Conservation (phyloP, 2,329 filamentous ascomycete species). For the Epichloe festucae region DNA sequence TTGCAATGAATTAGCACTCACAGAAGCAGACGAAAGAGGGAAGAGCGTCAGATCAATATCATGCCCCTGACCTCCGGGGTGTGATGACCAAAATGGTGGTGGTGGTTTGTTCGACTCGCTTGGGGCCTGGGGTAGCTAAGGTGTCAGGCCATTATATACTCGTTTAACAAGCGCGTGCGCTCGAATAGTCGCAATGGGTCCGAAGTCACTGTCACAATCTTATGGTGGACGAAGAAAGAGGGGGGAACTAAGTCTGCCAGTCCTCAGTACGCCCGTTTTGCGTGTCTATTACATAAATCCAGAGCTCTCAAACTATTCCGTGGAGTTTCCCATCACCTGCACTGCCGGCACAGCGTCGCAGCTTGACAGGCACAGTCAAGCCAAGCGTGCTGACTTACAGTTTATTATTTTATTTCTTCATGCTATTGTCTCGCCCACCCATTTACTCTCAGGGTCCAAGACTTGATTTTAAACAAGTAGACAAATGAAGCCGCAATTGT, state of each 20-base stretch:
- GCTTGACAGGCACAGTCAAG: neutral
- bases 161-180: too few species aligned
- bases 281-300: constrained; percentile 8
- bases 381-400: neutral
- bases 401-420: neutral
- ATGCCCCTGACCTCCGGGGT: too few species aligned
- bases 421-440: neutral
- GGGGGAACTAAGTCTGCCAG: neutral
- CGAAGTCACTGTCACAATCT: neutral
- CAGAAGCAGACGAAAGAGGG: too few species aligned
- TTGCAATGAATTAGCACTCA: too few species aligned
- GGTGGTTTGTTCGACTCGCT: too few species aligned
- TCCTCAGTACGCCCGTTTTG: constrained; percentile 5
- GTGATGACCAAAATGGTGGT: too few species aligned
- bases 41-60: too few species aligned
- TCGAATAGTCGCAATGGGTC: too few species aligned
- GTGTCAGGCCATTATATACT: too few species aligned
- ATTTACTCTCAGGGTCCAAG: neutral
- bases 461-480: constrained; percentile 1
- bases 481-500: neutral
- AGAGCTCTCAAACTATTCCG: constrained; percentile 3
- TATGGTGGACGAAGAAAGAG: neutral
- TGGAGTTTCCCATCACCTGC: neutral
- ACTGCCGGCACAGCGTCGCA: neutral
- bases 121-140: too few species aligned